A percentile compares a stretch with the other conserved stretches of the same genome.
Evolutionary conservation across 2,329 filamentous ascomycete species (phyloP).

Genomic region (Cladophialophora bantiana): DNA sequence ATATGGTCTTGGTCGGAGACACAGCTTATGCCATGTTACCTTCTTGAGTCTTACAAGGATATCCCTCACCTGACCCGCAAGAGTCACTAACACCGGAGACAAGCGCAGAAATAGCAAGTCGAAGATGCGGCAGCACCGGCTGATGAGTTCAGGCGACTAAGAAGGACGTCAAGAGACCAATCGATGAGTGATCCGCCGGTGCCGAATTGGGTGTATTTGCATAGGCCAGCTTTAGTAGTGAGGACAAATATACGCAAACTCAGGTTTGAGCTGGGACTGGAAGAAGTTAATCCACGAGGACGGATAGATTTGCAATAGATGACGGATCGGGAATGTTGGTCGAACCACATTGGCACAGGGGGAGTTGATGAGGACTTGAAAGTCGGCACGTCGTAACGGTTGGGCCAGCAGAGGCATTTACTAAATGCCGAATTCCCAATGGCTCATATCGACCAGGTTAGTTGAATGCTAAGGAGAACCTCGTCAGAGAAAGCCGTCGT

Average conservation of each 20-base stretch:
- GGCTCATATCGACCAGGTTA: not conserved
- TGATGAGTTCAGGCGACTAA: constrained; percentile 49
- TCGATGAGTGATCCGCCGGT: constrained; percentile 57
- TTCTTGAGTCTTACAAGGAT: constrained; percentile 50
- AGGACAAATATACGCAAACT: constrained; percentile 23
- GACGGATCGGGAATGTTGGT: not conserved
- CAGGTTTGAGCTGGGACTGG: not conserved
- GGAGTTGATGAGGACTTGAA: not conserved
- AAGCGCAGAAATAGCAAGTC: constrained; percentile 15
- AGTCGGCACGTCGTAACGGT: not conserved
- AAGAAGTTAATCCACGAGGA: not conserved
- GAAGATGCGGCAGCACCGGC: constrained; percentile 12
- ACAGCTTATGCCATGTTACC: constrained; percentile 54
- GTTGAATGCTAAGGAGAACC: not conserved
- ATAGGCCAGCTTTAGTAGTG: constrained; percentile 53
- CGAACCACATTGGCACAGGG: not conserved
- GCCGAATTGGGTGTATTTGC: constrained; percentile 57
- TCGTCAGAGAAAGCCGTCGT: not conserved
- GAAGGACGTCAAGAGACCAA: constrained; percentile 53
- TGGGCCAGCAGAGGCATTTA: not conserved
- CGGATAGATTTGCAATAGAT: not conserved
- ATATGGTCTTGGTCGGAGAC: constrained; percentile 49
- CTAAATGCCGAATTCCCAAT: not conserved
- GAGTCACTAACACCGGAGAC: not conserved
- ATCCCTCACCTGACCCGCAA: not conserved